Evolutionary conservation across 176 grass and related monocot genomes (phyloP).

Genomic region (Aegilops tauschii): DNA sequence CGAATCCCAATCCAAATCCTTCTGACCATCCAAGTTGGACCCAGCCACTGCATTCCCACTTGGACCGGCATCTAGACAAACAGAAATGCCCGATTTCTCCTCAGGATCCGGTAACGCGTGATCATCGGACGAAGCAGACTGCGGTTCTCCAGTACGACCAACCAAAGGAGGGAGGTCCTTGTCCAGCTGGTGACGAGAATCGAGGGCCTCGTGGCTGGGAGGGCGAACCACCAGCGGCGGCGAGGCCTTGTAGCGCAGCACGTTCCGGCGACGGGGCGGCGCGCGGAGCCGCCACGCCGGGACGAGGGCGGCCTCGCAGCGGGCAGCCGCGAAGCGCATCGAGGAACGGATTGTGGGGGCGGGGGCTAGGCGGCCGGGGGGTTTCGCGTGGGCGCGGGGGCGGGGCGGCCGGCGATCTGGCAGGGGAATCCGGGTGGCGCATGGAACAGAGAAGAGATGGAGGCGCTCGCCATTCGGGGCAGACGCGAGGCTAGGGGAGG

Average conservation of each 20-base stretch:
- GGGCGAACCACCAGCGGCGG: neutral
- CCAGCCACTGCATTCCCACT: neutral
- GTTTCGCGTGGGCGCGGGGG: neutral
- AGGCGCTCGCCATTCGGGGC: constrained; percentile 10
- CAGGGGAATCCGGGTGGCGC: constrained; percentile 8
- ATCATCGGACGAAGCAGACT: neutral
- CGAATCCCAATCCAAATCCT: constrained; percentile 9
- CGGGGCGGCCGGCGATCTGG: neutral
- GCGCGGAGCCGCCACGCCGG: neutral
- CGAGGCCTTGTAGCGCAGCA: constrained; percentile 32
- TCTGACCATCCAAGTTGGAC: constrained; percentile 4
- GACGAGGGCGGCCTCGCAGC: neutral
- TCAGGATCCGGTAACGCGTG: neutral
- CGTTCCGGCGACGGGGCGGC: constrained; percentile 31
- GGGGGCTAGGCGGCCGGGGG: too few relatives aligned
- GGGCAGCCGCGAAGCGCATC: constrained; percentile 22
- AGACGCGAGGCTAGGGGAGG: neutral
- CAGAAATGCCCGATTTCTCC: neutral
- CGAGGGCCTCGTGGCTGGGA: neutral
- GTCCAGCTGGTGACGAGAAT: neutral
- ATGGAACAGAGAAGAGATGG: neutral
- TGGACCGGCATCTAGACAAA: neutral
- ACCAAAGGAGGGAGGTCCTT: neutral
- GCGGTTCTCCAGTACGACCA: neutral
- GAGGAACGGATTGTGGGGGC: constrained; percentile 13